phyloP scores from a whole-genome alignment of 495 filamentous ascomycete genomes.

The Trypethelium eluteriae region DNA sequence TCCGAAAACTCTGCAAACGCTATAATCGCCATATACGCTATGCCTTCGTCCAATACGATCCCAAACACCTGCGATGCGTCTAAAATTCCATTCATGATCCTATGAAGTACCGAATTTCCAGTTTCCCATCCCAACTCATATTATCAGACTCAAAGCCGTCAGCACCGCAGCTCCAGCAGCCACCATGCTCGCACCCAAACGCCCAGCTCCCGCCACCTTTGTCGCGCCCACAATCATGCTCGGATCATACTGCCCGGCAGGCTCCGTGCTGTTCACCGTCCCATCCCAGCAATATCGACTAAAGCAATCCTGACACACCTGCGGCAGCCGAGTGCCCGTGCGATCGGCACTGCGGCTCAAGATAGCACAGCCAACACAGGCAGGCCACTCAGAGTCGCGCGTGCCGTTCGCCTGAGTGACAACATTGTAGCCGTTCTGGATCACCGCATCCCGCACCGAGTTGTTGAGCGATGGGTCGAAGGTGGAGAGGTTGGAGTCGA shows the following conservation, averaged over 20 bases:
- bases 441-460: conserved; percentile 62
- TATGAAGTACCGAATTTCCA: neutral
- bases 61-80: neutral
- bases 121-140: neutral
- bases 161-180: neutral
- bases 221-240: neutral
- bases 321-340: conserved; percentile 55
- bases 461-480: conserved; percentile 55
- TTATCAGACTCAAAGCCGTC: neutral
- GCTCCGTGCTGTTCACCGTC: conserved; percentile 41
- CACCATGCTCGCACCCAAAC: neutral
- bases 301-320: conserved; percentile 68
- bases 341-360: conserved; percentile 65
- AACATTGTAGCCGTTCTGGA: conserved; percentile 74
- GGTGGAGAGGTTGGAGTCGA: conserved; percentile 65
- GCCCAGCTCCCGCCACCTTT: neutral
- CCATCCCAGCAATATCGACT: conserved; percentile 83
- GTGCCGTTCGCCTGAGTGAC: conserved; percentile 78
- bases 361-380: conserved; percentile 84
- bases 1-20: neutral
- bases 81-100: neutral
- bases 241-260: conserved; percentile 7
- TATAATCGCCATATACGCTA: neutral
- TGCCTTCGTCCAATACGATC: neutral
- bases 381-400: conserved; percentile 59